A percentile compares a stretch with the other conserved stretches of the same genome.
Evolutionary conservation across 1,139 yeast species (phyloP).

Genomic region (Candida freyschussii): DNA sequence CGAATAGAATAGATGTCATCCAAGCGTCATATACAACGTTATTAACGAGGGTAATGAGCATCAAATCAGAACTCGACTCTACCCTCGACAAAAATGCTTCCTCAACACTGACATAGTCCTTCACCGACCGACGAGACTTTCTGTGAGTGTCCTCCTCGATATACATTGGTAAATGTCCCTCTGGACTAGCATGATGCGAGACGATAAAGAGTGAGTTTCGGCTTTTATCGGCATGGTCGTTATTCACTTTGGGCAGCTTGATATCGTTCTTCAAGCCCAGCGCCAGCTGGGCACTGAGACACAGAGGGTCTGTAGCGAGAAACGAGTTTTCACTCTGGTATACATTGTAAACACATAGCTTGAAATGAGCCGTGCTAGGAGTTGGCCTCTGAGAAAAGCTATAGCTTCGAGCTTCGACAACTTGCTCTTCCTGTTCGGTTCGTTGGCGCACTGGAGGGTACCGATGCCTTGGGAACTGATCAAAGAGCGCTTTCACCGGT

Average conservation of each 20-base stretch:
- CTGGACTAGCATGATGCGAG: slow-evolving; percentile 17
- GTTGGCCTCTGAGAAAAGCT: slow-evolving; percentile 13
- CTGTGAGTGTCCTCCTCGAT: slow-evolving; percentile 17
- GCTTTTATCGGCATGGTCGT: slow-evolving; percentile 16
- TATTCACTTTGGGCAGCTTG: slow-evolving; percentile 19
- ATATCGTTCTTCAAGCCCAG: slow-evolving; percentile 16
- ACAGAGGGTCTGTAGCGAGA: slow-evolving; percentile 25
- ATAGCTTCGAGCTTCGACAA: slow-evolving; percentile 16
- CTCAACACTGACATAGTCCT: slow-evolving; percentile 14
- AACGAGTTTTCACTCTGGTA: slow-evolving; percentile 12
- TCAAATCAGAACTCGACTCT: slow-evolving; percentile 18
- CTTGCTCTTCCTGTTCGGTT: slow-evolving; percentile 19
- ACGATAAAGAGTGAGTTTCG: slow-evolving; percentile 21
- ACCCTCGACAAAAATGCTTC: slow-evolving; percentile 17
- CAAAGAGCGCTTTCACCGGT: slow-evolving; percentile 40
- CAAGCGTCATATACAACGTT: slow-evolving; percentile 23
- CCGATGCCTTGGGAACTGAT: slow-evolving; percentile 42
- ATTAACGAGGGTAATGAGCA: slow-evolving; percentile 23
- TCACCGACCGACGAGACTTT: slow-evolving; percentile 12
- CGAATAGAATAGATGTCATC: slow-evolving; percentile 16
- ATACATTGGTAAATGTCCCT: slow-evolving; percentile 20
- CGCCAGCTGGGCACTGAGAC: slow-evolving; percentile 18
- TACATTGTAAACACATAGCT: slow-evolving; percentile 24
- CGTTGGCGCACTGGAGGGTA: slow-evolving; percentile 31
- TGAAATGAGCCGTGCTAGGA: slow-evolving; percentile 13